Base-by-base conservation (phyloP, 495 filamentous ascomycete species). In the Aspergillus bertholletiae region DNA sequence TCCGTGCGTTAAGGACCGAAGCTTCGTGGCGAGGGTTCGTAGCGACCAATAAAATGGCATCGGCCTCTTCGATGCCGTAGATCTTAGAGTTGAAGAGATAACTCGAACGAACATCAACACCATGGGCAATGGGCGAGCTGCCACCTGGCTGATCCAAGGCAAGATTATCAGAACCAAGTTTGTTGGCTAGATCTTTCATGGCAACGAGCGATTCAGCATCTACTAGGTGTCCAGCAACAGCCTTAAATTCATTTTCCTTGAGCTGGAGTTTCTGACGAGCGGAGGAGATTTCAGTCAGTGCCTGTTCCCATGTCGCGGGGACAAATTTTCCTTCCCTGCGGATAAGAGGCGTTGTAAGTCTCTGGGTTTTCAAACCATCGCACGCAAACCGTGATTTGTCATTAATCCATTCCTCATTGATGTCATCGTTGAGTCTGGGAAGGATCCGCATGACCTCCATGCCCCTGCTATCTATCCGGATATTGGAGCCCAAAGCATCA, bases 351-450 rank as follows among this genome's bases (percentile, higher is more conserved):
- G 90, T 94, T 28, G 94, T 97, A 21, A 98, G 78, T 53, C 94
- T 80, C 70, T 98, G 94, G 28, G 92, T 96, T 80, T 87, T 92
- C 56, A 98, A 75, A n/a, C 93, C 94, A 74, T 98, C 94, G 70
- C 92, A 96, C 7, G 94, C 93, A 71, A 97, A 98, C 27, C 94
- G 82, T 21, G 90, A 87, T 78, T 98, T 98, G 77, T 98, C 94
- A 66, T 97, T 93, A 66, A 98, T 96, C 94, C 94, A 98, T 74
- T 97, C 94, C 74, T 98, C 94, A 70, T 98, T 98, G 56, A 98
- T 83, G 66, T 97, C 92, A 61, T 98, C 94, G 67, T 97, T 98
- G 46, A 97, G 80, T 60, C 94, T 81, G 15, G 94, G 94, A 17
- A 96, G 64, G 51, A 98, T 80, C 50, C 95, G 84, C 94, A 97